Evolutionary conservation across 2,329 filamentous ascomycete genomes (phyloP).

Genomic region (Endoconidiophora polonica): DNA sequence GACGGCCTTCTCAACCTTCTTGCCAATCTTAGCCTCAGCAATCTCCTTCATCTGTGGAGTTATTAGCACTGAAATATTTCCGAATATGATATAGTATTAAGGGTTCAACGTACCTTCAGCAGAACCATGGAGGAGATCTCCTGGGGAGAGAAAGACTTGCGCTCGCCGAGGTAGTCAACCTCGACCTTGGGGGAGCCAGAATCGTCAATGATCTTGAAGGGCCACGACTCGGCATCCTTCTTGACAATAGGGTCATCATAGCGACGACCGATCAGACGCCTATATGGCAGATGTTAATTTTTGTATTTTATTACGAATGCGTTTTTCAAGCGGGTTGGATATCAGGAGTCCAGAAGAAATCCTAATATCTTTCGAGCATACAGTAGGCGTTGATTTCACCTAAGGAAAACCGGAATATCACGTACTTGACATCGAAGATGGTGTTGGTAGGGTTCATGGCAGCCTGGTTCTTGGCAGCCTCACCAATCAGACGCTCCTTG

Average conservation of each 20-base stretch:
- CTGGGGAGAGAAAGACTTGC: slow-evolving; percentile 91
- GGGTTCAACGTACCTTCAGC: slow-evolving; percentile 54
- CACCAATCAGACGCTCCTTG: slow-evolving; percentile 97
- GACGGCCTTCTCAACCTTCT: slow-evolving; percentile 98
- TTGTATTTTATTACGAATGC: no score
- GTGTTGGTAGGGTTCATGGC: slow-evolving; percentile 99
- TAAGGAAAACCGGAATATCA: not conserved
- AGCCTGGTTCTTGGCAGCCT: slow-evolving; percentile 99
- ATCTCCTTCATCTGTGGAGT: slow-evolving; percentile 85
- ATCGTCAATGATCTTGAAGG: slow-evolving; percentile 93
- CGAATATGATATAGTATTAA: not conserved
- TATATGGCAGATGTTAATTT: slow-evolving; percentile 21
- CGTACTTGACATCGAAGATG: slow-evolving; percentile 97
- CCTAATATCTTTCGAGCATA: no score
- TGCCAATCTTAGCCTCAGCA: slow-evolving; percentile 93
- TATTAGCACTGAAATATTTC: not conserved
- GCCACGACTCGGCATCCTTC: slow-evolving; percentile 98
- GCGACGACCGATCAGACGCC: slow-evolving; percentile 92
- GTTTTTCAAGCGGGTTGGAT: no score
- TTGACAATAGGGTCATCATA: slow-evolving; percentile 93
- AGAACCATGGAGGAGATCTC: slow-evolving; percentile 99
- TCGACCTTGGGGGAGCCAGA: slow-evolving; percentile 78
- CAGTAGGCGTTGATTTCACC: no score
- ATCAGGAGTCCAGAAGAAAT: no score
- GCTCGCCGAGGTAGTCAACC: slow-evolving; percentile 90